Evolutionary conservation across 768 basidiomycete species (phyloP), one percentile per base, ranked within the genome.

Genomic region (Mrakia frigida): DNA sequence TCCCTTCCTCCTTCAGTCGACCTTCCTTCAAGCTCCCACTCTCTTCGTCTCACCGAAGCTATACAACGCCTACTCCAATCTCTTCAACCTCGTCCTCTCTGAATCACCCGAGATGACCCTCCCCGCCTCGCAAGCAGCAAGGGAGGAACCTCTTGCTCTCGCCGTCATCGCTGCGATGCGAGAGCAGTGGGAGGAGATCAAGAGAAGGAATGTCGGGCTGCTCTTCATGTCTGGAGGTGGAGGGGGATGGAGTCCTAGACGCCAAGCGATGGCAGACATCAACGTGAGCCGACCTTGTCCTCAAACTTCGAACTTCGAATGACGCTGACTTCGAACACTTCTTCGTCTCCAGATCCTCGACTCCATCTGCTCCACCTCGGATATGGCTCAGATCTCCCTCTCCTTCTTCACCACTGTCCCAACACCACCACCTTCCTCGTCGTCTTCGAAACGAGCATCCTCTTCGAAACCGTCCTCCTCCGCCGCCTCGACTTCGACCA

Each of bases 1-100:
- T 6, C 61, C 37, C 25, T 25, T 41, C 35, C 18, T 23, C 43
- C 7, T 16, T 18, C 61, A 68, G 65, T 68, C 65, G 14, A 56
- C 63, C 37, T 70, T 75, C 50, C 74, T 75, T 21, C 67, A 56
- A 59, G 28, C 65, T 46, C 41, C 77, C 53, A 28, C 73, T 18
- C 73, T 78, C 28, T 78, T 74, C 52, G 72, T 78, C 33, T 74
- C 68, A 16, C 77, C 77, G 7, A 50, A 63, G 35, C 43, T 78
- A 0, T 78, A 65, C 41, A 18, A 43, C 21, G 4, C 33, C 1
- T 53, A 78, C 39, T 67, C 72, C 14, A 28, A 14, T 2, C 59
- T 70, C 18, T 67, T 78, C 39, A 33, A 67, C 39, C 56, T 67
- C 43, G 28, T 77, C 52, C 60, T 78, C 21, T 69, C 28, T 25